These are phyloP conservation scores for Strigomonas oncopelti DNA, from an alignment of 208 protist genomes.

Conservation along the genomic window DNA sequence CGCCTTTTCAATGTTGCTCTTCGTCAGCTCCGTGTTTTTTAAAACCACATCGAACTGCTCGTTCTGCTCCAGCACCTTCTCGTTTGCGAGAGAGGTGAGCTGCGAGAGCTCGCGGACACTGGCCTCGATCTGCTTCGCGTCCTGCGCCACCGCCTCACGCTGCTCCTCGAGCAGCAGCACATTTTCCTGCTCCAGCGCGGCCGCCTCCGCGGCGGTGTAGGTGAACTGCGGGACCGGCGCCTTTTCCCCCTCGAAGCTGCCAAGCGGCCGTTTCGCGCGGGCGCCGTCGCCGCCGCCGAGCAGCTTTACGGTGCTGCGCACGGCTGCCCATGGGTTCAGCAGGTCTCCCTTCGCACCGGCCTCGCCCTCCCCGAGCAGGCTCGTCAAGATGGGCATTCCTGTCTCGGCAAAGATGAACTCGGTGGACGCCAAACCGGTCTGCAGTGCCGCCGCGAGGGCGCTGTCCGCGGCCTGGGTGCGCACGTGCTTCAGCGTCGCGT, in stretches of 20 bases:
- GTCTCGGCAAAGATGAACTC: slow-evolving; percentile 21
- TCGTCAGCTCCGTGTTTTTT: slow-evolving; percentile 62
- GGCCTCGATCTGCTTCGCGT: slow-evolving; percentile 67
- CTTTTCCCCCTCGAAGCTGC: neutral
- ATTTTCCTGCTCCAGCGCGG: slow-evolving; percentile 36
- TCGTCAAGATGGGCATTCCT: slow-evolving; percentile 6
- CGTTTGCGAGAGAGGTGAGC: slow-evolving; percentile 81
- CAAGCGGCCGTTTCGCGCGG: neutral
- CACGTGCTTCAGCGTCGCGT: slow-evolving; percentile 29
- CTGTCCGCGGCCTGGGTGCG: slow-evolving; percentile 27
- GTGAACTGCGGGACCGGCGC: neutral
- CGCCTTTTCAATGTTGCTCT: slow-evolving; percentile 61
- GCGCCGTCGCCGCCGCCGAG: neutral
- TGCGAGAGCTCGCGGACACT: slow-evolving; percentile 83
- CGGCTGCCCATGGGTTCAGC: neutral
- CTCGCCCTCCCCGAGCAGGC: neutral
- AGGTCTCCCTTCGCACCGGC: neutral
- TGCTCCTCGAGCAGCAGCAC: slow-evolving; percentile 49
- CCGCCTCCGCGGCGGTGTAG: neutral
- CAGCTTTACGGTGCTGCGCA: neutral
- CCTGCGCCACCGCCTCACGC: slow-evolving; percentile 43
- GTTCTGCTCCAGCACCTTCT: slow-evolving; percentile 75
- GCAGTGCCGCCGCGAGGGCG: slow-evolving; percentile 25
- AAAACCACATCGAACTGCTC: slow-evolving; percentile 78
- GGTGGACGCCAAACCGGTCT: slow-evolving; percentile 21